phyloP scores from a whole-genome alignment of 2,329 filamentous ascomycete genomes.

The Colletotrichum sp. region DNA sequence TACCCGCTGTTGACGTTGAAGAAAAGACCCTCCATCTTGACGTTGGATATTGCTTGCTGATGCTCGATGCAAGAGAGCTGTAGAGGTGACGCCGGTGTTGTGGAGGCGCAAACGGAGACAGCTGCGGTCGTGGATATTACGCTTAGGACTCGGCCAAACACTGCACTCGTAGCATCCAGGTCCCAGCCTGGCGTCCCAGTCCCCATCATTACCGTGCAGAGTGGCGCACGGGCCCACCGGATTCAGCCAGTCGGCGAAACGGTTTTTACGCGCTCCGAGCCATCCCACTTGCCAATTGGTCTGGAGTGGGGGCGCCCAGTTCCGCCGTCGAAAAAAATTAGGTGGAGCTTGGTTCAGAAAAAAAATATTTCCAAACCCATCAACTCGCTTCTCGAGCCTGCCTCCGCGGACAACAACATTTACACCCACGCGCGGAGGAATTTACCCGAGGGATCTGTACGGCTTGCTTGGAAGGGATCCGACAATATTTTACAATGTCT shows the following conservation, averaged over 20 bases:
- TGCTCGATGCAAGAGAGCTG: background rate
- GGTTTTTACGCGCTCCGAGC: conserved; percentile 19
- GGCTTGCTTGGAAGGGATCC: conserved; percentile 19
- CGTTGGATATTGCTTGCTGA: background rate
- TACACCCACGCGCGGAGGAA: conserved; percentile 40
- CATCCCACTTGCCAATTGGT: conserved; percentile 22
- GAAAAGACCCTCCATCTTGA: conserved; percentile 83
- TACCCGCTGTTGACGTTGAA: conserved; percentile 96
- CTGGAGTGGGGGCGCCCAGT: conserved; percentile 3
- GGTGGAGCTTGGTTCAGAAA: conserved; percentile 44
- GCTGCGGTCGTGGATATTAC: conserved; percentile 13
- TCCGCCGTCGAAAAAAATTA: conserved; percentile 40
- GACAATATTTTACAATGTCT: conserved; percentile 65
- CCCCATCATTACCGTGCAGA: background rate
- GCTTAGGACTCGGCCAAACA: background rate
- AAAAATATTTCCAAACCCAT: conserved; percentile 40
- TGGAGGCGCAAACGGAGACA: conserved; percentile 17
- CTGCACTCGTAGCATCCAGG: conserved; percentile 13
- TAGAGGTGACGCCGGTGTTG: conserved; percentile 12
- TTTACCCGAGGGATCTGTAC: conserved; percentile 21
- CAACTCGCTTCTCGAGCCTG: conserved; percentile 27
- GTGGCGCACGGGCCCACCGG: background rate
- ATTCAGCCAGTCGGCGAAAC: background rate
- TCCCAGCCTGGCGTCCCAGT: conserved; percentile 3
- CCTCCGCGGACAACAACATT: conserved; percentile 39